A percentile compares a stretch with the other conserved stretches of the same genome.
These are phyloP conservation scores for Fusarium cicatricum DNA, from an alignment of 2,329 filamentous ascomycete genomes.

Conservation along the genomic window DNA sequence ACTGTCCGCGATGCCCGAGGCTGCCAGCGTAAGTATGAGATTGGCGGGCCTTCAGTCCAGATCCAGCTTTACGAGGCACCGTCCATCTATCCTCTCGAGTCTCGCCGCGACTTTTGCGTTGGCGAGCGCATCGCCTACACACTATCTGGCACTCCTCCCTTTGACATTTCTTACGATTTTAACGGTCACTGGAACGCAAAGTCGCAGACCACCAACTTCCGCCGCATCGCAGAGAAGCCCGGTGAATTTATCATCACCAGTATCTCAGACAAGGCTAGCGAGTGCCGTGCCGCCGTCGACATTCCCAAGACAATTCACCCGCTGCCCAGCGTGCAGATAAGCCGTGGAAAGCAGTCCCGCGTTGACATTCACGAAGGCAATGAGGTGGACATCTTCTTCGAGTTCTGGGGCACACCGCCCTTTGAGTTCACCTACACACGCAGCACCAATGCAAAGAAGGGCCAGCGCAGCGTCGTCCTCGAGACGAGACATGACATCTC, in stretches of 20 bases:
- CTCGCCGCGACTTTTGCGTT: conserved; percentile 89
- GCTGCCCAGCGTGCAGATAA: conserved; percentile 90
- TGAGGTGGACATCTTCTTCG: conserved; percentile 90
- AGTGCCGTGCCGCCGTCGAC: conserved; percentile 82
- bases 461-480: conserved; percentile 79
- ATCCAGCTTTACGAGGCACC: conserved; percentile 94
- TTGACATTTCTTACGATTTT: conserved; percentile 93
- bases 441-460: conserved; percentile 83
- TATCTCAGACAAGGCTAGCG: conserved; percentile 85
- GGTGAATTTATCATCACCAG: conserved; percentile 89
- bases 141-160: conserved; percentile 88
- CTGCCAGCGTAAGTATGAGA: conserved; percentile 81
- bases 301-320: conserved; percentile 88
- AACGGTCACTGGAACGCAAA: conserved; percentile 83
- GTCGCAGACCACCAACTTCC: conserved; percentile 82
- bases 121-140: conserved; percentile 94
- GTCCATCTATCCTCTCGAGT: conserved; percentile 86
- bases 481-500: conserved; percentile 92
- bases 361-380: conserved; percentile 98
- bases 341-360: conserved; percentile 79
- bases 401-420: conserved; percentile 93
- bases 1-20: conserved; percentile 88
- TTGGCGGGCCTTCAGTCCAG: conserved; percentile 78
- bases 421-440: conserved; percentile 98
- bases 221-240: conserved; percentile 89